Evolutionary conservation across 169 alveolate genomes (phyloP), one percentile per base, ranked within the genome.

Genomic region (Cryptosporidium canis): DNA sequence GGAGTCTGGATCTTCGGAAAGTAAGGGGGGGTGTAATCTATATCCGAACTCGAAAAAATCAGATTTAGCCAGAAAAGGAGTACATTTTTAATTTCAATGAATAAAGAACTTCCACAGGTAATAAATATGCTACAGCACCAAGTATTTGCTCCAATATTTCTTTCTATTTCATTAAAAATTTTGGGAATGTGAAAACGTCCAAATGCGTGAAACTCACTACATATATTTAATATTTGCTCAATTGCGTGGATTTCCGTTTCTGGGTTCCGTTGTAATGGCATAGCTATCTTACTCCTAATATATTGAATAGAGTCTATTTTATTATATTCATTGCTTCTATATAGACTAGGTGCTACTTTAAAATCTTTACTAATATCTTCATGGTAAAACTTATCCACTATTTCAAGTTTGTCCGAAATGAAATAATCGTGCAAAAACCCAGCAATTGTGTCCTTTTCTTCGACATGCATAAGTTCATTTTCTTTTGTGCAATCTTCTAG

Each of bases 91-190:
- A 77, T 44, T 61, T 77, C 87, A 33, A 35, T 16, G 21, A 77
- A 77, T 9, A 58, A 29, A 16, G 77, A 58, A 27, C 87, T 61
- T 39, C 87, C 87, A 37, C 87, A 77, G 16, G 87, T 77, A 39
- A 77, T 66, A 37, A 77, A 77, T 21, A 58, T 58, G 18, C 37
- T 45, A 77, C 87, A 77, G 39, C 65, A 77, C 87, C 87, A 77
- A 58, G 27, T 37, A 58, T 41, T 77, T 29, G 87, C 35, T 29
- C 61, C 87, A 18, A 77, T 77, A 21, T 35, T 33, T 58, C 37
- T 55, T 39, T 77, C 87, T 9, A 77, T 61, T 21, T 77, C 61
- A 39, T 41, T 29, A 58, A 77, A 58, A 11, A 77, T 58, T n/a
- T 35, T 39, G 14, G 87, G 87, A 9, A 43, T 44, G 47, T 77